These are phyloP conservation scores for Hibiscus syriacus DNA, from an alignment of 345 rosid species.

Conservation along the genomic window DNA sequence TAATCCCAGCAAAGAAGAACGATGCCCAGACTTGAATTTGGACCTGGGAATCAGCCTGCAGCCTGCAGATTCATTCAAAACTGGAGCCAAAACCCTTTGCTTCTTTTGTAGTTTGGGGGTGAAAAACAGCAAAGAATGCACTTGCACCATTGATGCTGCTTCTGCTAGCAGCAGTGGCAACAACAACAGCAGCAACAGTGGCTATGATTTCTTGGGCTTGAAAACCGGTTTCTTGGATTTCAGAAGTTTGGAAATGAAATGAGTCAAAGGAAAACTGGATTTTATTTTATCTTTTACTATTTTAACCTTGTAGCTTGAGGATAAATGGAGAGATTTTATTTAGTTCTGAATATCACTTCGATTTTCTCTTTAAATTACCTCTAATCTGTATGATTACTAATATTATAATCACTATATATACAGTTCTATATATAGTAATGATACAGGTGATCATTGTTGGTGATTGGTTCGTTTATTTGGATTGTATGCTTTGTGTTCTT, in stretches of 20 bases:
- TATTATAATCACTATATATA: no score
- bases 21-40: slow-evolving; percentile 68
- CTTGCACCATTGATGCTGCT: slow-evolving; percentile 18
- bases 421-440: background rate
- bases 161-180: slow-evolving; percentile 12
- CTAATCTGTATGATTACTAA: slow-evolving; percentile 15
- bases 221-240: slow-evolving; percentile 58
- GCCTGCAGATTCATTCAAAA: slow-evolving; percentile 12
- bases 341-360: slow-evolving; percentile 13
- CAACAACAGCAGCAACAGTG: slow-evolving; percentile 15
- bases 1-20: no score
- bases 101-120: slow-evolving; percentile 46
- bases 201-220: slow-evolving; percentile 73
- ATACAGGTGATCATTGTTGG: slow-evolving; percentile 1
- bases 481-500: no score
- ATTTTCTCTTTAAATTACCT: background rate
- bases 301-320: slow-evolving; percentile 5
- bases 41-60: slow-evolving; percentile 74
- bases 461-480: background rate
- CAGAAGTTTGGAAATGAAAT: slow-evolving; percentile 57
- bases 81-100: slow-evolving; percentile 24
- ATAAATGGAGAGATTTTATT: slow-evolving; percentile 8
- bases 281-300: background rate
- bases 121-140: slow-evolving; percentile 48
- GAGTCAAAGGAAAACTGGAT: no score